Percentiles rank a stretch among this genome's conserved stretches.
These are phyloP conservation scores for Leccinum broughii DNA, from an alignment of 768 basidiomycete species.

Conservation along the genomic window DNA sequence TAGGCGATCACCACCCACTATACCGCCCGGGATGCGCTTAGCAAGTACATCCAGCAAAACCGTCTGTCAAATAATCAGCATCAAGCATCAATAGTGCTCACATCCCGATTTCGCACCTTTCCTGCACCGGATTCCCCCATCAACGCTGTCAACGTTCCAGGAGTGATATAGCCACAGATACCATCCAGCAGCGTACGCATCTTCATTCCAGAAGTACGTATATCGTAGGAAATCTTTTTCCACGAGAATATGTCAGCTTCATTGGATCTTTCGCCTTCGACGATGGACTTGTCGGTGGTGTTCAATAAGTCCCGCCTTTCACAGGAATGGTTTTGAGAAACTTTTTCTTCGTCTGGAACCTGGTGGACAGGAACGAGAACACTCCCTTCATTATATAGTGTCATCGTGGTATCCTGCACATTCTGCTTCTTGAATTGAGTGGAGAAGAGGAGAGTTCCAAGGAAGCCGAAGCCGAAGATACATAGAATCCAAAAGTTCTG, in stretches of 20 bases:
- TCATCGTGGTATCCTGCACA: conserved; percentile 33
- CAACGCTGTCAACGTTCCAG: conserved; percentile 53
- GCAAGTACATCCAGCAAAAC: conserved; percentile 61
- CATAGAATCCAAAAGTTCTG: conserved; percentile 47
- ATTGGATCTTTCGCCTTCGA: conserved; percentile 18
- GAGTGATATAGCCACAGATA: conserved; percentile 50
- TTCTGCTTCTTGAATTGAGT: conserved; percentile 35
- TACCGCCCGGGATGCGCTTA: conserved; percentile 46
- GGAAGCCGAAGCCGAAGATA: conserved; percentile 43
- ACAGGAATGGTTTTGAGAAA: background rate
- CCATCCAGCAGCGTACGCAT: conserved; percentile 47
- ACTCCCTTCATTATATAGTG: conserved; percentile 20
- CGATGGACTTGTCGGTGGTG: background rate
- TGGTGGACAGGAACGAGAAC: background rate
- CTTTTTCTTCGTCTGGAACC: conserved; percentile 22
- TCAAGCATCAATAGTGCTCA: background rate
- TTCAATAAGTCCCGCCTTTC: background rate
- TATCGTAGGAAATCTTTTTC: conserved; percentile 66
- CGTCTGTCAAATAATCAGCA: conserved; percentile 37
- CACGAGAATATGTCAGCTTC: conserved; percentile 71
- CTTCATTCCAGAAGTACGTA: conserved; percentile 39
- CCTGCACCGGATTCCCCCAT: conserved; percentile 46
- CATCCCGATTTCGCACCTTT: conserved; percentile 17
- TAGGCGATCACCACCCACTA: conserved; percentile 51
- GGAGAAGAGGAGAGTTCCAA: conserved; percentile 36